phyloP scores from a whole-genome alignment of 2,329 filamentous ascomycete species.

The Talaromyces pinophilus region DNA sequence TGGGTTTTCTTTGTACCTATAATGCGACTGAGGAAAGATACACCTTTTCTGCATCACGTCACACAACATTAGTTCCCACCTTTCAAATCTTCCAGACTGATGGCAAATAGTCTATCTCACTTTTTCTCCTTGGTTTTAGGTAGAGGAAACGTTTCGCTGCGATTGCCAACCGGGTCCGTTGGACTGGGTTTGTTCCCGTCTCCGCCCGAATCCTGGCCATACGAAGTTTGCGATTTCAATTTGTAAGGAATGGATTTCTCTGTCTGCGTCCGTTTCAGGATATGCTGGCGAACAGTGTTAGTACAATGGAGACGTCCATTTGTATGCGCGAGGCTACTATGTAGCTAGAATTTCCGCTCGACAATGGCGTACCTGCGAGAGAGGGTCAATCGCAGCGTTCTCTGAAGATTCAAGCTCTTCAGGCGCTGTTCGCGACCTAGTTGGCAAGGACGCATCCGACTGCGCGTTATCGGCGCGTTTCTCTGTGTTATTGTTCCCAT shows the following conservation, averaged over 20 bases:
- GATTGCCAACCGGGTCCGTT: conserved; percentile 34
- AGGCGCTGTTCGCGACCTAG: conserved; percentile 29
- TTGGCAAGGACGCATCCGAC: conserved; percentile 28
- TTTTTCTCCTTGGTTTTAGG: conserved; percentile 62
- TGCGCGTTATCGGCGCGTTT: conserved; percentile 23
- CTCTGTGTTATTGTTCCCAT: conserved; percentile 13
- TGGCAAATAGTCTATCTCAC: conserved; percentile 40
- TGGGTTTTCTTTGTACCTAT: conserved; percentile 70
- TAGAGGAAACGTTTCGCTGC: conserved; percentile 34
- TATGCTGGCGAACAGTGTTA: conserved; percentile 51
- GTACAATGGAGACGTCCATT: not conserved
- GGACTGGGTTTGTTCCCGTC: conserved; percentile 28
- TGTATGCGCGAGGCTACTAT: not conserved
- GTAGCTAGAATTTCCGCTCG: not conserved
- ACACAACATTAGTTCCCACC: conserved; percentile 19
- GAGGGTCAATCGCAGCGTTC: conserved; percentile 62
- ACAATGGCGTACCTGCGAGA: conserved; percentile 61
- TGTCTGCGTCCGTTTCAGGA: conserved; percentile 67
- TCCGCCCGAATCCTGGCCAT: conserved; percentile 44
- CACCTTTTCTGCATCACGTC: conserved; percentile 69
- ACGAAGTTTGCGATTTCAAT: conserved; percentile 39
- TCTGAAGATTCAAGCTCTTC: conserved; percentile 33
- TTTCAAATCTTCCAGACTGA: not conserved
- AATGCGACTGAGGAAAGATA: conserved; percentile 87
- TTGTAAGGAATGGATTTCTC: conserved; percentile 57